Conservation (phyloP, 2,329 filamentous ascomycete species). For the Arachnomyces sp. region DNA sequence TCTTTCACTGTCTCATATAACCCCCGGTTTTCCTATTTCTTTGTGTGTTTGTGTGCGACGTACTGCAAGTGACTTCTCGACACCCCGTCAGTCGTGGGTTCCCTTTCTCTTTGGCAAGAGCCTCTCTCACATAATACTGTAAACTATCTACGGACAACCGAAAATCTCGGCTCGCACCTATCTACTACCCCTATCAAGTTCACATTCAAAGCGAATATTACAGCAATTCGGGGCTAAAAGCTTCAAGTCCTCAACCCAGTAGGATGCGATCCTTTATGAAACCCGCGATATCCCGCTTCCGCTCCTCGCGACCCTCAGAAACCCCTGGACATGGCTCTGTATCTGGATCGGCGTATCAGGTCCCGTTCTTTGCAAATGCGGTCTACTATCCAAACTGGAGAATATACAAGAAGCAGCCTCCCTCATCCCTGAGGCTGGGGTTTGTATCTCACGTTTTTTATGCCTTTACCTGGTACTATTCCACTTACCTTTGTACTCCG, state of each 20-base stretch:
- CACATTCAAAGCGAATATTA: not conserved
- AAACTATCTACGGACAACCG: no score
- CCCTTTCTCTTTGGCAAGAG: no score
- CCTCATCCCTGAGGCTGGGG: conserved; percentile 64
- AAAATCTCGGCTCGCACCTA: no score
- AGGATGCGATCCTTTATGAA: conserved; percentile 12
- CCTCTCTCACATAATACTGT: no score
- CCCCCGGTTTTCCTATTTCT: no score
- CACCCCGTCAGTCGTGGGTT: no score
- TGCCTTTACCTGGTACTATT: conserved; percentile 58
- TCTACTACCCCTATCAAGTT: not conserved
- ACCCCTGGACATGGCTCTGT: conserved; percentile 12
- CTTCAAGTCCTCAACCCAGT: not conserved
- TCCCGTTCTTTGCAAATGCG: conserved; percentile 53
- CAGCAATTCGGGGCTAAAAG: not conserved
- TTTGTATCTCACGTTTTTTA: conserved; percentile 79
- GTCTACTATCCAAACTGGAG: conserved; percentile 79
- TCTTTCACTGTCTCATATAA: no score
- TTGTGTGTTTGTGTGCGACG: no score
- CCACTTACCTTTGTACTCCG: not conserved
- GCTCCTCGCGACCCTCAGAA: conserved; percentile 13
- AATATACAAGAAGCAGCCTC: conserved; percentile 65
- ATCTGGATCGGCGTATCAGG: conserved; percentile 23
- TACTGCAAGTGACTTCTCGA: no score
- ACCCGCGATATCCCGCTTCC: conserved; percentile 9